Base-by-base conservation (phyloP, 2,329 filamentous ascomycete genomes). In the Cladosporium austrohemisphaericum region DNA sequence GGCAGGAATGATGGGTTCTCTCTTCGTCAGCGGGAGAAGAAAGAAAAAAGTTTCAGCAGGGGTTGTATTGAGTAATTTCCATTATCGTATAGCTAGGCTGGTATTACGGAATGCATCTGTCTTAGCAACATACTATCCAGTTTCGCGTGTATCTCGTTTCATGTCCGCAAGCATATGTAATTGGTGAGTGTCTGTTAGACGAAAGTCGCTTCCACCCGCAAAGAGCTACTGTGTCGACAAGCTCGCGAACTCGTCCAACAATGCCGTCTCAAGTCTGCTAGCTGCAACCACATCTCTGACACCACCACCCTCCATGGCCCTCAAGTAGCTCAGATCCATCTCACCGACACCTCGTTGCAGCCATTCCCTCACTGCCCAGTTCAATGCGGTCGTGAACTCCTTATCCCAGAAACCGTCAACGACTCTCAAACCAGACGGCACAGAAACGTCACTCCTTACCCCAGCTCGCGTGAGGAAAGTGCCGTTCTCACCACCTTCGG, bases 1-100 rank as follows among this genome's bases (percentile, higher is more conserved):
- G 38, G 56, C 56, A 56, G 54, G 57, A 49, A 59, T 57, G 57
- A 57, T 56, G 55, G 57, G 57, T 57, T n/a, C n/a, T n/a, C n/a
- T n/a, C 31, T 38, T 23, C 3, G 22, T 45, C 44, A 5, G 19
- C 25, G 31, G 25, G 28, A 31, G 19, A 44, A 20, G 20, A 19
- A 28, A 32, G 13, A 32, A 32, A 41, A 41, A 41, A n/a, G 16
- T 31, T 25, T 6, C 14, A 5, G 5, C 14, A 13, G 29, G 29
- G 29, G 14, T 31, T 31, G 11, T 31, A 6, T 31, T 31, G 29
- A n/a, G n/a, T n/a, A n/a, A n/a, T n/a, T n/a, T n/a, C n/a, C n/a
- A n/a, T n/a, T n/a, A n/a, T n/a, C n/a, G n/a, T n/a, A n/a, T n/a
- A n/a, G n/a, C n/a, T n/a, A n/a, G n/a, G n/a, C n/a, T n/a, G n/a